A percentile compares a stretch with the other conserved stretches of the same genome.
These are phyloP conservation scores for Vaccinium macrocarpon DNA, from an alignment of 148 eudicot genomes.

Conservation along the genomic window DNA sequence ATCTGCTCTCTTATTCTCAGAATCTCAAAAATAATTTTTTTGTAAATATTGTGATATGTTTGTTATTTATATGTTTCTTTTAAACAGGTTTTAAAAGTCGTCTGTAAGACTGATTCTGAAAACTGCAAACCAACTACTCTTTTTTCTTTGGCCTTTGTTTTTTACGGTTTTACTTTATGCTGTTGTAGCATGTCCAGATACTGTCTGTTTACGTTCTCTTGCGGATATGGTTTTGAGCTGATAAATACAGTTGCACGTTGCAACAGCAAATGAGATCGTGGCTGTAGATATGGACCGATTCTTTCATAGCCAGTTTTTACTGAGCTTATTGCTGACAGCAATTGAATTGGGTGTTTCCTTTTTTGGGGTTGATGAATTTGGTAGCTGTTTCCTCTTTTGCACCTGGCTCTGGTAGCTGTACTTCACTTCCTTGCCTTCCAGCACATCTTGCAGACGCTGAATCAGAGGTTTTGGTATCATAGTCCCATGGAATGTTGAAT, in stretches of 20 bases:
- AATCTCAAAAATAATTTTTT: neutral
- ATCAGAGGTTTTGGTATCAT: conserved; percentile 2
- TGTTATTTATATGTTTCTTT: neutral
- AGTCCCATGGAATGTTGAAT: neutral
- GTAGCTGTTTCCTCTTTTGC: conserved; percentile 24
- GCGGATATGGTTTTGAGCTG: conserved; percentile 26
- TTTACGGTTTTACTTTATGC: neutral
- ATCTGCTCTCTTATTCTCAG: neutral
- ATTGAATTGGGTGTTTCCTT: conserved; percentile 10
- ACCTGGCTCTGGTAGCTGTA: conserved; percentile 9
- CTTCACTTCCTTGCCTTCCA: conserved; percentile 3
- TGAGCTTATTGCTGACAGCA: conserved; percentile 22
- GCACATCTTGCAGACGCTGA: conserved; percentile 9
- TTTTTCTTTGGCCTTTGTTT: conserved; percentile 11
- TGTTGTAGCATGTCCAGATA: conserved; percentile 4
- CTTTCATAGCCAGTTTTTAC: conserved; percentile 23
- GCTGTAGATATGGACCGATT: conserved; percentile 39
- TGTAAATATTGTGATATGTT: neutral
- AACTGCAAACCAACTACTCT: neutral
- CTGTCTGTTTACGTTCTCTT: conserved; percentile 1
- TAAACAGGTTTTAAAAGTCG: neutral
- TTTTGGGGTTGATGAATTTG: conserved; percentile 22
- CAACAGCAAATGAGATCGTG: conserved; percentile 50
- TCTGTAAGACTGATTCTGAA: conserved; percentile 6
- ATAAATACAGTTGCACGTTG: conserved; percentile 32